phyloP scores from a whole-genome alignment of 78 protist genomes.

The Andalucia godoyi region DNA sequence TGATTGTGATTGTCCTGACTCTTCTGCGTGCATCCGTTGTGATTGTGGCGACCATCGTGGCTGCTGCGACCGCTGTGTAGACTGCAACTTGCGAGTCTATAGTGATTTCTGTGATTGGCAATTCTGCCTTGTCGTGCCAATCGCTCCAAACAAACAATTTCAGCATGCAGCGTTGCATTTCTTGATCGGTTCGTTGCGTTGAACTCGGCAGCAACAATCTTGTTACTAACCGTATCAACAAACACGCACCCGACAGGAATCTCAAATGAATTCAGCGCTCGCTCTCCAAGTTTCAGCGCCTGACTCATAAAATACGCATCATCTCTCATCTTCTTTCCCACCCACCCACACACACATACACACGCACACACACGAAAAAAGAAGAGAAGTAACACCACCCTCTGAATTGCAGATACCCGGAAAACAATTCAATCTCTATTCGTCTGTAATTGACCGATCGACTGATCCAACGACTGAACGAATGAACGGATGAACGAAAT shows the following conservation, averaged over 20 bases:
- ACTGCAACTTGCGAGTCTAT: neutral
- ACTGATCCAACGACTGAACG: no score
- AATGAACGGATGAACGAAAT: no score
- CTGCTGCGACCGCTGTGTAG: neutral
- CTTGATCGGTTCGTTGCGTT: conserved; percentile 24
- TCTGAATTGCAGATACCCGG: no score
- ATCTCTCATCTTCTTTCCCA: no score
- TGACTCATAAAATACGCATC: neutral
- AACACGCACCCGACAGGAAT: conserved; percentile 71
- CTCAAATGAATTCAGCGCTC: conserved; percentile 32
- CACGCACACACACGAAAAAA: no score
- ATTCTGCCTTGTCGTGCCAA: neutral
- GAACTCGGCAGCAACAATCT: conserved; percentile 20
- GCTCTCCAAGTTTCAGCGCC: conserved; percentile 10
- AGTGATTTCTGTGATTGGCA: conserved; percentile 44
- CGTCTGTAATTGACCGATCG: no score
- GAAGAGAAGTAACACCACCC: no score
- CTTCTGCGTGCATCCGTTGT: neutral
- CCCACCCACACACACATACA: no score
- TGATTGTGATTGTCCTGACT: no score
- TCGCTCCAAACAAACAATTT: neutral
- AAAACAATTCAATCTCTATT: no score
- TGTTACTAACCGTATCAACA: neutral
- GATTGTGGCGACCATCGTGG: neutral
- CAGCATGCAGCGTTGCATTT: neutral